Evolutionary conservation across 1,139 yeast species (phyloP), one percentile per base, ranked within the genome.

Genomic region (Eremothecium sinecaudum): DNA sequence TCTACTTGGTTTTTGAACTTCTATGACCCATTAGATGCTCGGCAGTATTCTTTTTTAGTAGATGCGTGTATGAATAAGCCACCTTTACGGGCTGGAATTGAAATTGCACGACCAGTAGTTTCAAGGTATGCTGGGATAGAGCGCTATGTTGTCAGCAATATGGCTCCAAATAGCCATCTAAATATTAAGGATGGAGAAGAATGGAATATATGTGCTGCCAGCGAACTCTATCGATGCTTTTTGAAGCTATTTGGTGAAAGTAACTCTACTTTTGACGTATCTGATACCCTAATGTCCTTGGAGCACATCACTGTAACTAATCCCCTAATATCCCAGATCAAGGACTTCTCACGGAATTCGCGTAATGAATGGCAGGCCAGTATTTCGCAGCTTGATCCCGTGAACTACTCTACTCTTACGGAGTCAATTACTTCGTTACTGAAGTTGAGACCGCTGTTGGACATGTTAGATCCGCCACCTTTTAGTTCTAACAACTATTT

Each of bases 321-420:
- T 12, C 33, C 48, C 8, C 37, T 45, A 5, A 41, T 45, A 18
- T 23, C 26, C 14, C 39, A 34, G 13, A 44, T 45, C 18, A 33
- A 36, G 18, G 26, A 35, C 42, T 44, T 24, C 29, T 38, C 23
- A 23, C 41, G 21, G 24, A 39, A 15, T 39, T 32, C 20, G 31
- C 24, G 9, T 24, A 23, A 15, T 29, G 26, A 18, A 22, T 32
- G 24, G 28, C 36, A 17, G 32, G 34, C 14, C 5, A 15, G 11
- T 18, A 11, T 21, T 12, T 28, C 14, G 31, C 29, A 16, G 30
- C 20, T 28, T 35, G 31, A 31, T 33, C 9, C 29, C 15, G 21
- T 40, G 38, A 20, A 43, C 17, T 45, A 43, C 26, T 43, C 48
- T 4, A 37, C 47, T 8, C 41, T 45, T 23, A 35, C 37, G 15